A percentile compares a stretch with the other conserved stretches of the same genome.
Conservation (phyloP, 1,139 yeast species). For the Saccharomyces hybrid region DNA sequence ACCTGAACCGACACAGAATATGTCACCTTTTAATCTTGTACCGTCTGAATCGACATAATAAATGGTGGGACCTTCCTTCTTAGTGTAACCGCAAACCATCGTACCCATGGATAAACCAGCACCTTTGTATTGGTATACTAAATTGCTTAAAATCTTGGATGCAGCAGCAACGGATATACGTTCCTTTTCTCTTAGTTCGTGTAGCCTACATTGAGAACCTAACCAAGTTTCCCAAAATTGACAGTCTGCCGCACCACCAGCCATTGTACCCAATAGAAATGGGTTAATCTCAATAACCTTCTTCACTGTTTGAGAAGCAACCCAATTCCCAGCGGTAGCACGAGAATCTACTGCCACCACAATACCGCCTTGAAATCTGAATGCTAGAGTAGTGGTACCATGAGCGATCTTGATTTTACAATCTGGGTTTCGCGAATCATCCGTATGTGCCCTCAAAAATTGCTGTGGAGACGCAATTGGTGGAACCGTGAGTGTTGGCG, state of each 20-base stretch:
- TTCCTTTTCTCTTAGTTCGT: constrained; percentile 89
- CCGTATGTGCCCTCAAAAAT: constrained; percentile 94
- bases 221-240: constrained; percentile 99
- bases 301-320: constrained; percentile 96
- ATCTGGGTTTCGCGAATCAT: constrained; percentile 85
- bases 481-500: constrained; percentile 68
- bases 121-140: constrained; percentile 91
- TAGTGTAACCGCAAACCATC: constrained; percentile 95
- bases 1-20: constrained; percentile 98
- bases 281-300: constrained; percentile 97
- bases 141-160: constrained; percentile 81
- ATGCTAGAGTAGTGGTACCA: constrained; percentile 96
- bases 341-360: constrained; percentile 95
- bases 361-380: constrained; percentile 92
- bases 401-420: constrained; percentile 94
- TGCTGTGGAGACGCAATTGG: constrained; percentile 91
- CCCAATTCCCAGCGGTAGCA: constrained; percentile 98
- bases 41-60: constrained; percentile 98
- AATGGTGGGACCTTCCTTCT: constrained; percentile 90
- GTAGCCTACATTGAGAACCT: constrained; percentile 92
- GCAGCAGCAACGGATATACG: constrained; percentile 96
- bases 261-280: constrained; percentile 92
- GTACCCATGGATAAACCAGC: constrained; percentile 99
- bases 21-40: constrained; percentile 85
- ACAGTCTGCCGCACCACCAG: constrained; percentile 99